These are phyloP conservation scores for Batkoa obscura DNA, from an alignment of 371 early-diverging fungal genomes.

Conservation along the genomic window DNA sequence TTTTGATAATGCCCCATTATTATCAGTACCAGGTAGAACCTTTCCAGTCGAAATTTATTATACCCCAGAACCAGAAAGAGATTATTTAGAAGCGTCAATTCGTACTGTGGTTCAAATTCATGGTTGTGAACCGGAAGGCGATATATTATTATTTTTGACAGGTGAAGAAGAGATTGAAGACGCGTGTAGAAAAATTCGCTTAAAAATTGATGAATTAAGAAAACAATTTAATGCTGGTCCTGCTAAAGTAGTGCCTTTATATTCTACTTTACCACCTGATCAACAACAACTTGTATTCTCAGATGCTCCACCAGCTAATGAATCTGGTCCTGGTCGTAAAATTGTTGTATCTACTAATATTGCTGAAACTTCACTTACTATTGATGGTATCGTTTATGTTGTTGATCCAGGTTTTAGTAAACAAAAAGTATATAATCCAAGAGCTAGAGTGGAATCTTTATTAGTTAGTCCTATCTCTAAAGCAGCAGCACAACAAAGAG, in stretches of 20 bases:
- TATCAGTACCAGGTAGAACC: constrained; percentile 71
- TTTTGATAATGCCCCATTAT: constrained; percentile 39
- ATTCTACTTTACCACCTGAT: constrained; percentile 81
- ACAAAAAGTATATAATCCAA: constrained; percentile 89
- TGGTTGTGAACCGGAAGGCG: constrained; percentile 61
- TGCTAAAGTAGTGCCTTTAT: constrained; percentile 56
- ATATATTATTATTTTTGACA: constrained; percentile 82
- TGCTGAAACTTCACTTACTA: constrained; percentile 97
- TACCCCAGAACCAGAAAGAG: constrained; percentile 60
- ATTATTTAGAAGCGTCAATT: constrained; percentile 81
- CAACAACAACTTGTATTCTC: constrained; percentile 85
- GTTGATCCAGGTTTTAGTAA: constrained; percentile 96
- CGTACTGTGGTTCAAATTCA: constrained; percentile 82
- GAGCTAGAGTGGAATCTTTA: constrained; percentile 81
- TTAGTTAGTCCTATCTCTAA: constrained; percentile 80
- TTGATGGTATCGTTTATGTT: constrained; percentile 94
- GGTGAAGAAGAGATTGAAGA: constrained; percentile 89
- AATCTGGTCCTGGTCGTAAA: constrained; percentile 76
- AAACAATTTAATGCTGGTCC: constrained; percentile 17
- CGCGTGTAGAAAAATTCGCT: constrained; percentile 32
- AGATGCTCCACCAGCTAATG: constrained; percentile 55
- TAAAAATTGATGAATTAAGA: constrained; percentile 36
- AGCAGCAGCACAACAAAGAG: constrained; percentile 90
- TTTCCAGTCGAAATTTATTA: constrained; percentile 77
- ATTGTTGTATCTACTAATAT: constrained; percentile 94